Conservation (phyloP, 140 eudicot genomes). For the Ambrosia hybrid region DNA sequence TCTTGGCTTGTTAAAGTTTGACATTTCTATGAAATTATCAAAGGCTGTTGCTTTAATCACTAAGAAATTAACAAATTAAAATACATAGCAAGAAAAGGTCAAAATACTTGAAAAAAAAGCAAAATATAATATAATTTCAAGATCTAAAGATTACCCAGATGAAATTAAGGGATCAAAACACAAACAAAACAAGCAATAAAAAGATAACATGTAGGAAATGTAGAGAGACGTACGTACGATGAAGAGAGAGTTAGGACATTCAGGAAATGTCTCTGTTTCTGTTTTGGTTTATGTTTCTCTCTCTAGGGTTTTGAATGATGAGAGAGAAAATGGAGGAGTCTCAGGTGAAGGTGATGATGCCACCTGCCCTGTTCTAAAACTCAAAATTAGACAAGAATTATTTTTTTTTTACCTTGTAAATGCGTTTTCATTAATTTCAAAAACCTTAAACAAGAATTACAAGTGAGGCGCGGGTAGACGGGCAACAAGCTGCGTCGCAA, state of each 20-base stretch:
- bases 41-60: slow-evolving; percentile 17
- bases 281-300: background rate
- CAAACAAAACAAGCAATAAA: too few species aligned
- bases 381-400: slow-evolving; percentile 16
- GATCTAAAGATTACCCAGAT: slow-evolving; percentile 20
- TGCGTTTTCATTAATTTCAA: too few species aligned
- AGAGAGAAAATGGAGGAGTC: slow-evolving; percentile 25
- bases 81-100: background rate
- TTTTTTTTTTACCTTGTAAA: too few species aligned
- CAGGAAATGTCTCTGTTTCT: slow-evolving; percentile 1
- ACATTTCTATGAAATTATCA: slow-evolving; percentile 41
- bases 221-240: too few species aligned
- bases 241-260: background rate
- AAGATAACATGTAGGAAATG: too few species aligned
- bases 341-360: slow-evolving; percentile 24
- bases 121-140: background rate
- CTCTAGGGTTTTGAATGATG: slow-evolving; percentile 21
- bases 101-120: too few species aligned
- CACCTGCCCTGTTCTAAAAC: slow-evolving; percentile 35
- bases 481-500: too few species aligned
- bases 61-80: background rate
- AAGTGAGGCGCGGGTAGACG: too few species aligned
- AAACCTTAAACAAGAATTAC: too few species aligned
- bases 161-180: background rate
- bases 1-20: slow-evolving; percentile 60